Evolutionary conservation across 208 protist genomes (phyloP), one percentile per base, ranked within the genome.

Genomic region (Endotrypanum monterogeii): DNA sequence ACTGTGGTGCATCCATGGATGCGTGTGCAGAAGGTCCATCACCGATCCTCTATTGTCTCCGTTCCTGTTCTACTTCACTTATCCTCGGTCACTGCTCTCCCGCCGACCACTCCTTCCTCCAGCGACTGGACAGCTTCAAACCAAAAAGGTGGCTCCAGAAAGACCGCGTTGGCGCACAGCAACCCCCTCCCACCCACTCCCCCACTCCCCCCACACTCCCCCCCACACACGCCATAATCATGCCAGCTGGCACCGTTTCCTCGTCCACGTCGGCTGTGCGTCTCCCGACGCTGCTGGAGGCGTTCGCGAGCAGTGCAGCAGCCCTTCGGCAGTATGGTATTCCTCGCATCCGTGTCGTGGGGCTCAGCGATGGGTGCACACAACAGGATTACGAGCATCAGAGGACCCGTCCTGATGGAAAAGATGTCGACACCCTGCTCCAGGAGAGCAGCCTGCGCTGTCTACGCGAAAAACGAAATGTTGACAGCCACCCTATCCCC

Each of bases 311-410:
- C 54, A 94, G 83, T 14, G 83, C 92, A 0, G 84, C 83, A 41
- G 78, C 85, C 20, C 79, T 94, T 28, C 83, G 88, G 48, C 85
- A 94, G 66, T 94, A 89, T 51, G 89, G 84, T 44, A 76, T 96
- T 51, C 87, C 91, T 20, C 80, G 89, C 35, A 78, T 96, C 44
- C 88, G 89, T 48, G 76, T 96, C n/a, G 82, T 83, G 11, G 90
- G 88, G 14, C 86, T 94, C 23, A 91, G 86, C 62, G 50, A 78
- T 7, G 76, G 78, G n/a, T 86, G 77, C 74, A 65, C 70, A 18
- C 51, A 72, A 57, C 37, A 52, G 35, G 62, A 70, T 66, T 69
- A 79, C 67, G 72, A 63, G 44, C 28, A 50, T 39, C 67, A 76
- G 63, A 67, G 73, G 44, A 32, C 25, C 37, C 71, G 67, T 0